Conservation (phyloP, 2,329 filamentous ascomycete genomes). For the Ploettnerulaceae sp. region DNA sequence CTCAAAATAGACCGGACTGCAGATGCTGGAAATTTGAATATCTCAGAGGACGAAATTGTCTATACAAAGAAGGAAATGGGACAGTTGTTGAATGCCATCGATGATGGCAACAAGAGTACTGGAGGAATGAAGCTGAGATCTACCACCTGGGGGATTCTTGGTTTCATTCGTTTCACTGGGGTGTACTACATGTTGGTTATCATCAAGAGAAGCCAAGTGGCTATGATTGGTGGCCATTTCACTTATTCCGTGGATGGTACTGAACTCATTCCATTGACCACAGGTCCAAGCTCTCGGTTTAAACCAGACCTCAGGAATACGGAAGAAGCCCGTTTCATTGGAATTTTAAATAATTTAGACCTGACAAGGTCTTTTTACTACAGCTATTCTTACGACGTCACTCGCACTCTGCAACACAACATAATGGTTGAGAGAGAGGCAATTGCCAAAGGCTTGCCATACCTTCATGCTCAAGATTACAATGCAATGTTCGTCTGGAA, state of each 20-base stretch:
- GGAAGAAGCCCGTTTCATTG: conserved; percentile 84
- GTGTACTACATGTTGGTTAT: conserved; percentile 96
- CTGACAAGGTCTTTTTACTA: conserved; percentile 93
- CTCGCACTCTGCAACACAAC: conserved; percentile 85
- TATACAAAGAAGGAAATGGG: conserved; percentile 92
- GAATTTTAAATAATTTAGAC: conserved; percentile 87
- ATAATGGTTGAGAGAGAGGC: conserved; percentile 74
- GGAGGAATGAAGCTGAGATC: conserved; percentile 87
- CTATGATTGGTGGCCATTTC: conserved; percentile 93
- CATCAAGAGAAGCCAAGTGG: conserved; percentile 92
- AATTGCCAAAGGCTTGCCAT: conserved; percentile 58
- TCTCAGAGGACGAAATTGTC: conserved; percentile 91
- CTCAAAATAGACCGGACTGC: conserved; percentile 91
- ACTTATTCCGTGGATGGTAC: conserved; percentile 94
- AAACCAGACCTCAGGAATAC: conserved; percentile 74
- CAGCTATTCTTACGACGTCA: conserved; percentile 97
- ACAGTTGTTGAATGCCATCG: conserved; percentile 86
- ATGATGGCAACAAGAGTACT: conserved; percentile 87
- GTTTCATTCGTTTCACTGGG: conserved; percentile 93
- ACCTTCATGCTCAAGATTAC: conserved; percentile 58
- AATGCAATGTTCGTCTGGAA: conserved; percentile 99
- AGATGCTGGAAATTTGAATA: conserved; percentile 70
- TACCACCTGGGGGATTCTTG: conserved; percentile 87
- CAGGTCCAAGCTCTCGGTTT: conserved; percentile 58
- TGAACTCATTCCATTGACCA: conserved; percentile 82